Evolutionary conservation across 2,329 filamentous ascomycete species (phyloP).

Genomic region (Phoma sp.): DNA sequence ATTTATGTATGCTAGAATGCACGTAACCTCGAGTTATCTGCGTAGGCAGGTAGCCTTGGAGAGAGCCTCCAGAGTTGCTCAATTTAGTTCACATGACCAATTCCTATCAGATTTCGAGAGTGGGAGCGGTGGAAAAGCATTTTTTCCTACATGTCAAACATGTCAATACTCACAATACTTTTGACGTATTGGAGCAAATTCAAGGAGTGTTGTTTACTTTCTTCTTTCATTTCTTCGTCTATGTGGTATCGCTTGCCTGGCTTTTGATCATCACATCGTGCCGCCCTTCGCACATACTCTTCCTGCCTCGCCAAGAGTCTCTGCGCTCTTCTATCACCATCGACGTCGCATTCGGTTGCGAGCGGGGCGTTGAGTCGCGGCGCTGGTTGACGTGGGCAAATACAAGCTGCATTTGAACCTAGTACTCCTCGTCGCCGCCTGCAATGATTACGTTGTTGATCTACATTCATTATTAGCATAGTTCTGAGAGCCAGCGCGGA

Average conservation of each 20-base stretch:
- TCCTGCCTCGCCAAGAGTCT: background rate
- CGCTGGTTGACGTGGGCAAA: background rate
- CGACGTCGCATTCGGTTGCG: slow-evolving; percentile 2
- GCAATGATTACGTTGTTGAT: slow-evolving; percentile 94
- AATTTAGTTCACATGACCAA: no score
- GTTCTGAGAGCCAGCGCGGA: slow-evolving; percentile 2
- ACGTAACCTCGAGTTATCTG: no score
- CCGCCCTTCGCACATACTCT: slow-evolving; percentile 3
- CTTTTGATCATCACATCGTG: slow-evolving; percentile 17
- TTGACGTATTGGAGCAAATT: no score
- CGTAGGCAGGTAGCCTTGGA: no score
- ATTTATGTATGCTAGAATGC: no score
- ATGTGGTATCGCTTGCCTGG: slow-evolving; percentile 19
- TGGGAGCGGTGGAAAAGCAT: no score
- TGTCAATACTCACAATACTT: no score
- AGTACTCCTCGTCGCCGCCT: slow-evolving; percentile 87
- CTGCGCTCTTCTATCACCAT: background rate
- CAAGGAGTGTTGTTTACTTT: background rate
- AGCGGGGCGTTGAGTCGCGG: slow-evolving; percentile 1
- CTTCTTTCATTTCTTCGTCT: slow-evolving; percentile 20
- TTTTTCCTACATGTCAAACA: no score
- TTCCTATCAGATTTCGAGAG: no score
- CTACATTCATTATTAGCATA: slow-evolving; percentile 39
- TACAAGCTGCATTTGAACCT: slow-evolving; percentile 36
- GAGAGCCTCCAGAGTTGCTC: no score